Evolutionary conservation across 106 monocot species (phyloP).

Genomic region (Dendrobium nobile): DNA sequence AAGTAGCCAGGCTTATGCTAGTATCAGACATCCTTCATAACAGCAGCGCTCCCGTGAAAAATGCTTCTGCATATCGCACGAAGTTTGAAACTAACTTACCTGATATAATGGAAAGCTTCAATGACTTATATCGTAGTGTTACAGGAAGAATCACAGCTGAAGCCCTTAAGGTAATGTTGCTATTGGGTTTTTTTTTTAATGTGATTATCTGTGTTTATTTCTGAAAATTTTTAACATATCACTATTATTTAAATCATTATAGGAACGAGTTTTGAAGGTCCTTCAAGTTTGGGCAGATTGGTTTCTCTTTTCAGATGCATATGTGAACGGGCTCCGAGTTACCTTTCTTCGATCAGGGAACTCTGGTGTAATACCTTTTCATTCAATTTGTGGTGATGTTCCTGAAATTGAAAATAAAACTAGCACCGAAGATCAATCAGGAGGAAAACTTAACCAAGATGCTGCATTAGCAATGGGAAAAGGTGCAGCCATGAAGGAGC

Average conservation of each 20-base stretch:
- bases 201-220: not conserved
- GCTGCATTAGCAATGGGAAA: conserved; percentile 91
- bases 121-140: conserved; percentile 89
- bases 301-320: conserved; percentile 99
- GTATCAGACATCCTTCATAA: conserved; percentile 99
- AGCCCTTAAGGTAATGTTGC: conserved; percentile 74
- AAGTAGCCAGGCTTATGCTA: conserved; percentile 98
- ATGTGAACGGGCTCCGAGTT: conserved; percentile 76
- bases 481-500: conserved; percentile 81
- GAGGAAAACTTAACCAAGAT: conserved; percentile 64
- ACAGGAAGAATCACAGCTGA: conserved; percentile 99
- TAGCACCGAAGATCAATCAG: conserved; percentile 42
- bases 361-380: conserved; percentile 79
- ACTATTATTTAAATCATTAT: conserved; percentile 16
- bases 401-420: conserved; percentile 73
- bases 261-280: conserved; percentile 97
- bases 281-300: conserved; percentile 99
- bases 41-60: conserved; percentile 98
- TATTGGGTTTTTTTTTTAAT: not conserved
- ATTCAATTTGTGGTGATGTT: conserved; percentile 87
- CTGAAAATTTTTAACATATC: not conserved
- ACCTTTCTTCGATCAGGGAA: conserved; percentile 88
- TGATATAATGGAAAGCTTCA: conserved; percentile 99
- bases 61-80: conserved; percentile 98
- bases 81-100: conserved; percentile 90